Conservation (phyloP, 192 early-diverging fungal species). For the Umbelopsis sp. region DNA sequence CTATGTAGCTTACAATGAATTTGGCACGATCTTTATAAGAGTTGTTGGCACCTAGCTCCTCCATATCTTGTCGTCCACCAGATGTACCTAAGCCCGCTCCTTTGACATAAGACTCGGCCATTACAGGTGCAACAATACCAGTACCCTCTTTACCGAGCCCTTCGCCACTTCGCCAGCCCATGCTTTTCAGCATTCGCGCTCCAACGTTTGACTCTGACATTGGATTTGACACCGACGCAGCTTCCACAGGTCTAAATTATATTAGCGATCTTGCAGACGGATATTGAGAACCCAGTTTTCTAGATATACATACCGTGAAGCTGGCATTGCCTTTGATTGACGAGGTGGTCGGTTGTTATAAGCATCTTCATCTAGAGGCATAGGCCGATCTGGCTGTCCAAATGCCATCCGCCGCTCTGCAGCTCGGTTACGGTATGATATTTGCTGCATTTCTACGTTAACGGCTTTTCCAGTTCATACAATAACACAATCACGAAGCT, state of each 20-base stretch:
- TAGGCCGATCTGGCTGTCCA: slow-evolving; percentile 55
- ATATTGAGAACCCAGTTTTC: too few relatives aligned
- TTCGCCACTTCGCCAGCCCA: slow-evolving; percentile 88
- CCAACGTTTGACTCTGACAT: slow-evolving; percentile 66
- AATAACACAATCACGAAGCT: background rate
- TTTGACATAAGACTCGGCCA: slow-evolving; percentile 63
- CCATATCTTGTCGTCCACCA: slow-evolving; percentile 19
- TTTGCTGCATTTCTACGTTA: background rate
- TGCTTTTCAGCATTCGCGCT: slow-evolving; percentile 76
- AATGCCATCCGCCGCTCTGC: slow-evolving; percentile 64
- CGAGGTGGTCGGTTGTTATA: background rate
- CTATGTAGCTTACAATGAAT: slow-evolving; percentile 30
- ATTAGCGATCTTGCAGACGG: background rate
- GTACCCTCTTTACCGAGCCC: slow-evolving; percentile 85
- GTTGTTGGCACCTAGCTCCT: slow-evolving; percentile 5
- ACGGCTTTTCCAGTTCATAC: background rate
- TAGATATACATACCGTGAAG: background rate
- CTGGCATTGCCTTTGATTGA: background rate
- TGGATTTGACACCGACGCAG: slow-evolving; percentile 24
- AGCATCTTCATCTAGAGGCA: slow-evolving; percentile 21
- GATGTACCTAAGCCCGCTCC: slow-evolving; percentile 51
- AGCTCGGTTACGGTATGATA: slow-evolving; percentile 61
- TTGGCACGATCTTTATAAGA: slow-evolving; percentile 29
- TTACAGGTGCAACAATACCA: slow-evolving; percentile 89
- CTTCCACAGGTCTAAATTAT: background rate